Conservation (phyloP, 352 stramenopile genomes). For the Bremia lactucae region DNA sequence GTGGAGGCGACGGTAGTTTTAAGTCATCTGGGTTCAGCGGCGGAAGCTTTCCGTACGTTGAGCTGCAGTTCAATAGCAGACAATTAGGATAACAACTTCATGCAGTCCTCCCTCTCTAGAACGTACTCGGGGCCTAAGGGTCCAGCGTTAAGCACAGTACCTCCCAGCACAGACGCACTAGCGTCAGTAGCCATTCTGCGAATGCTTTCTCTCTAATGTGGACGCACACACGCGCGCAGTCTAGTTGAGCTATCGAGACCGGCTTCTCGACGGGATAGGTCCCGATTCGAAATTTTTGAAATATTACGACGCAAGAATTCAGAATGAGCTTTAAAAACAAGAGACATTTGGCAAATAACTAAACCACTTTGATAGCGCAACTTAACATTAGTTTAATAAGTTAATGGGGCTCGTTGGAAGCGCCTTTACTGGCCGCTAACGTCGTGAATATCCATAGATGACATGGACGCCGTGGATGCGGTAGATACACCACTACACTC, state of each 20-base stretch:
- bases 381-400: conserved; percentile 29
- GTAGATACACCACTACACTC: conserved; percentile 26
- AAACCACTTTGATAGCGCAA: conserved; percentile 15
- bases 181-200: conserved; percentile 25
- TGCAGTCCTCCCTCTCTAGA: conserved; percentile 8
- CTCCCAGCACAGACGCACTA: conserved; percentile 44
- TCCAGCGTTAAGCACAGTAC: conserved; percentile 46
- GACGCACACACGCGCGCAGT: conserved; percentile 16
- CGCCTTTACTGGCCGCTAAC: conserved; percentile 13
- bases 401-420: conserved; percentile 13
- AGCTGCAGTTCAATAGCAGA: conserved; percentile 15
- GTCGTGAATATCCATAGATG: conserved; percentile 20
- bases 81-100: conserved; percentile 2
- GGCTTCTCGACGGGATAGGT: conserved; percentile 5
- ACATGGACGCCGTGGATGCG: conserved; percentile 22
- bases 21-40: conserved; percentile 80
- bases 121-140: conserved; percentile 51
- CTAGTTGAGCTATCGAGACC: conserved; percentile 2
- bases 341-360: no score
- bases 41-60: conserved; percentile 66
- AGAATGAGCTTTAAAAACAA: neutral
- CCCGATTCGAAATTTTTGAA: neutral
- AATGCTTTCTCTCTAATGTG: conserved; percentile 17
- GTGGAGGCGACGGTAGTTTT: conserved; percentile 65
- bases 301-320: neutral